These are phyloP conservation scores for Mycosarcoma maydis DNA, from an alignment of 1,284 basidiomycete species.

Conservation along the genomic window DNA sequence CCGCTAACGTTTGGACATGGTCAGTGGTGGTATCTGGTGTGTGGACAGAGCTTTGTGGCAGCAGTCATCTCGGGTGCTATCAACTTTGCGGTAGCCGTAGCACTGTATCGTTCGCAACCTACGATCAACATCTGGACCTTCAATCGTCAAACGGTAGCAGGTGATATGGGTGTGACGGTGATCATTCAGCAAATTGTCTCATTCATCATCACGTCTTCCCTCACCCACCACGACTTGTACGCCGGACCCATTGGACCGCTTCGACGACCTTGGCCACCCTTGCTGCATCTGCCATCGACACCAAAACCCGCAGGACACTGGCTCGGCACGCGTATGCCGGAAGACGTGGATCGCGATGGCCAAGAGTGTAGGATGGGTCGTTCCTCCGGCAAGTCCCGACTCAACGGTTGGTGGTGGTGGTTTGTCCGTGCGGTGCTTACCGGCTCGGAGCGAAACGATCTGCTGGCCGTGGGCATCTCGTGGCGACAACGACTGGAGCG, in stretches of 20 bases:
- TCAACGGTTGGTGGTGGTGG: conserved; percentile 51
- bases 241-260: conserved; percentile 53
- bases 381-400: conserved; percentile 17
- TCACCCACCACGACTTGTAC: conserved; percentile 55
- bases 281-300: conserved; percentile 55
- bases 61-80: conserved; percentile 53
- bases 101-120: conserved; percentile 44
- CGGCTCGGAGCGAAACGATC: conserved; percentile 57
- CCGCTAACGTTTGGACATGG: conserved; percentile 36
- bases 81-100: conserved; percentile 62
- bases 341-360: conserved; percentile 38
- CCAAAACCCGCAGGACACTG: conserved; percentile 42
- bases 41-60: conserved; percentile 36
- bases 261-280: conserved; percentile 57
- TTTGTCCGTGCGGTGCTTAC: conserved; percentile 51
- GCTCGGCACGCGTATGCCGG: conserved; percentile 42
- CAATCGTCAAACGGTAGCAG: conserved; percentile 56
- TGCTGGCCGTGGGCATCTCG: conserved; percentile 48
- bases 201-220: conserved; percentile 57
- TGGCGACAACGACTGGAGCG: conserved; percentile 53
- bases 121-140: conserved; percentile 57
- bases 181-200: conserved; percentile 62
- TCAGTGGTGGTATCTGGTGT: conserved; percentile 47
- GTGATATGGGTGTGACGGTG: conserved; percentile 65
- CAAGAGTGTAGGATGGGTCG: conserved; percentile 48